phyloP scores from a whole-genome alignment of 2,329 filamentous ascomycete species.

The Cucurbitaria berberidis region DNA sequence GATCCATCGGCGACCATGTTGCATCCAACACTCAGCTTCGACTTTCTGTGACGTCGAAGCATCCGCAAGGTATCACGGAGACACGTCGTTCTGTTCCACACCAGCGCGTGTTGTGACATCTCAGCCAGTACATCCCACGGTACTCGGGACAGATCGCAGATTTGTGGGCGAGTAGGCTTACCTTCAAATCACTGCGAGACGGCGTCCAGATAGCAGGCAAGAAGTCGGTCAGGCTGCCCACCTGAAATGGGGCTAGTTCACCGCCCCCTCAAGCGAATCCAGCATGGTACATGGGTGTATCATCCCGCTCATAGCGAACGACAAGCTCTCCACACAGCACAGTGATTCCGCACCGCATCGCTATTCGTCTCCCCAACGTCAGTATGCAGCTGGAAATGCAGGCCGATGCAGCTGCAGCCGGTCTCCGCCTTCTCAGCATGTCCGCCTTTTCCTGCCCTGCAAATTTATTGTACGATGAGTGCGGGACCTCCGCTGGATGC shows the following conservation, averaged over 20 bases:
- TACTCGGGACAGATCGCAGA: background rate
- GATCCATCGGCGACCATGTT: too few relatives aligned
- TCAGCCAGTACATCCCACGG: background rate
- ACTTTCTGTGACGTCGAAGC: background rate
- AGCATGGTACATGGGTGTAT: slow-evolving; percentile 24
- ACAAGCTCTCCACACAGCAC: slow-evolving; percentile 14
- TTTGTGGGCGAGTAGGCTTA: slow-evolving; percentile 7
- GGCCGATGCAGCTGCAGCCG: slow-evolving; percentile 23
- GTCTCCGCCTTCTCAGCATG: slow-evolving; percentile 24
- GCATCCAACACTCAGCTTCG: too few relatives aligned
- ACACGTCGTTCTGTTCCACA: background rate
- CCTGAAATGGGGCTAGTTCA: slow-evolving; percentile 25
- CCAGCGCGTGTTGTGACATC: background rate
- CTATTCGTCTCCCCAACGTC: slow-evolving; percentile 19
- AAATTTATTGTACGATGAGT: slow-evolving; percentile 13
- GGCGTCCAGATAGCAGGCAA: slow-evolving; percentile 7
- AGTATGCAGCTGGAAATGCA: slow-evolving; percentile 23
- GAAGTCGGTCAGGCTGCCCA: slow-evolving; percentile 42
- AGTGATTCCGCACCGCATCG: slow-evolving; percentile 5
- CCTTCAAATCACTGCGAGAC: slow-evolving; percentile 11
- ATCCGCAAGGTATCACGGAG: background rate
- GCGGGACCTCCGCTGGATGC: slow-evolving; percentile 24
- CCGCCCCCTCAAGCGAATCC: slow-evolving; percentile 21
- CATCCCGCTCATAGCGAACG: slow-evolving; percentile 22
- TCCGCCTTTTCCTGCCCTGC: slow-evolving; percentile 29